phyloP scores from a whole-genome alignment of 2,329 filamentous ascomycete genomes.

The Botrytis cinerea region DNA sequence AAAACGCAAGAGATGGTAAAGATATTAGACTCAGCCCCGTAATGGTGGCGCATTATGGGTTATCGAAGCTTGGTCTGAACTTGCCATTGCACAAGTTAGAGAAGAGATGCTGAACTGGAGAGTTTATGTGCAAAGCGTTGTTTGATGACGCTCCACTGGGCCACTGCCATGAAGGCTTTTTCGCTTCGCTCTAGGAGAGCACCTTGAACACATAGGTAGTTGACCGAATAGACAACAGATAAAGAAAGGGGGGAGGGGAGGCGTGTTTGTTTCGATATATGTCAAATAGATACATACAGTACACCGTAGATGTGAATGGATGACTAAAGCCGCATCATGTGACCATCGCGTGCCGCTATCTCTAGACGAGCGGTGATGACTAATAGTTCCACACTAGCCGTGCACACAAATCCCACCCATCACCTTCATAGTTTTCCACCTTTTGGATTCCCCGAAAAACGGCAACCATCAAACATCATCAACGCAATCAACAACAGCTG shows the following conservation, averaged over 20 bases:
- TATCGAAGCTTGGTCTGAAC: neutral
- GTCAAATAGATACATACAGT: neutral
- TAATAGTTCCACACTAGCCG: neutral
- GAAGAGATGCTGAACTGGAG: neutral
- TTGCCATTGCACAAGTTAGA: neutral
- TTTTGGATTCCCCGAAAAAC: neutral
- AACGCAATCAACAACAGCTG: slow-evolving; percentile 24
- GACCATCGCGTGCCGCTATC: neutral
- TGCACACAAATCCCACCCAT: neutral
- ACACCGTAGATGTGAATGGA: neutral
- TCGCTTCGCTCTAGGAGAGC: neutral
- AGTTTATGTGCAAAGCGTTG: neutral
- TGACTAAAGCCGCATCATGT: neutral
- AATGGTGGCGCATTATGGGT: neutral
- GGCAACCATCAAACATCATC: slow-evolving; percentile 24
- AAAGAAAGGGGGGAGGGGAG: neutral
- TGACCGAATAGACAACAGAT: neutral
- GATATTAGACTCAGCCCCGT: neutral
- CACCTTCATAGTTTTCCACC: neutral
- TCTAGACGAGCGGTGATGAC: neutral
- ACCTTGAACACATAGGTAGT: neutral
- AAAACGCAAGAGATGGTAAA: neutral
- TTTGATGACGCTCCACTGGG: neutral
- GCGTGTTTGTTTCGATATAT: neutral
- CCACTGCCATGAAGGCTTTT: neutral